These are phyloP conservation scores for Pharnaceum exiguum DNA, from an alignment of 148 eudicot species.

Conservation along the genomic window DNA sequence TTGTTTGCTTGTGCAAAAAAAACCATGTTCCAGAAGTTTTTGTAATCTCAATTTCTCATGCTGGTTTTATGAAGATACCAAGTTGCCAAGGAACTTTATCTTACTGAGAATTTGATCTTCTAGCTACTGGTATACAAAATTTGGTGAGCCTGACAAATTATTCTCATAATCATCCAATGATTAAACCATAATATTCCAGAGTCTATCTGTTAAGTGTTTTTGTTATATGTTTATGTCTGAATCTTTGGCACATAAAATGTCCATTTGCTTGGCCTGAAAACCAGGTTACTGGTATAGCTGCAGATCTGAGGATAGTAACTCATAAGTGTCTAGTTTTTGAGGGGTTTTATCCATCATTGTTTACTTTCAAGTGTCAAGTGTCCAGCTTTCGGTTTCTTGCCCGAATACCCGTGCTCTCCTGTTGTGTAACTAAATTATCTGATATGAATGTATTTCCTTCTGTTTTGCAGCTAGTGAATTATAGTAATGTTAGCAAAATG, in stretches of 20 bases:
- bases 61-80: neutral
- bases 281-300: neutral
- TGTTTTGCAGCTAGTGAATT: conserved; percentile 30
- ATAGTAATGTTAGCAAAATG: conserved; percentile 79
- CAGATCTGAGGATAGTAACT: no score
- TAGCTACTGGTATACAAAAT: neutral
- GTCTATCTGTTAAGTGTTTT: neutral
- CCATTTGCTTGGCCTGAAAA: neutral
- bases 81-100: no score
- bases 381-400: neutral
- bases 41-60: neutral
- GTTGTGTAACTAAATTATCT: neutral
- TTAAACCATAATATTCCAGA: neutral
- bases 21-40: no score
- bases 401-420: no score
- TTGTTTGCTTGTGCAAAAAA: no score
- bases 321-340: no score
- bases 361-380: neutral
- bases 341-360: no score
- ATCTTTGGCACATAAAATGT: neutral
- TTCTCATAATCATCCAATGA: neutral
- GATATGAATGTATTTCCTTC: neutral
- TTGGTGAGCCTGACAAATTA: neutral
- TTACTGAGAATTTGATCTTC: neutral
- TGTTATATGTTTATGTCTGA: neutral